phyloP scores from a whole-genome alignment of 306 rosid genomes.

The Dryas alaskensis region DNA sequence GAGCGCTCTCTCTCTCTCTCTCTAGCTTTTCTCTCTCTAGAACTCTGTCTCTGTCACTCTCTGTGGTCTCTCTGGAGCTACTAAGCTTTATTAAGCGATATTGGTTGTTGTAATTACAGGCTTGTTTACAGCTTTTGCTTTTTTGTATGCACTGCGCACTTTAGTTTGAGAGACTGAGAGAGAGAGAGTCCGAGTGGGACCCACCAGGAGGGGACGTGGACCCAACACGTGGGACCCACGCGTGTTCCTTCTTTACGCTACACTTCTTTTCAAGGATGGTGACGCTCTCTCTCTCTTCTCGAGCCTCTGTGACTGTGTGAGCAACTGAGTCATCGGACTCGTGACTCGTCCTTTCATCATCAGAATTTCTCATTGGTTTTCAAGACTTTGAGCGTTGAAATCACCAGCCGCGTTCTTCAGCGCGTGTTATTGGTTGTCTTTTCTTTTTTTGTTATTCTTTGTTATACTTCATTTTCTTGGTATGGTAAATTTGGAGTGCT shows the following conservation, averaged over 20 bases:
- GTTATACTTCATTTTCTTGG: neutral
- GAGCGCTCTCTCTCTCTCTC: neutral
- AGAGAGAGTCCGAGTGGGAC: neutral
- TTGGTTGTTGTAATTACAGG: neutral
- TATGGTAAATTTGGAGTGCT: neutral
- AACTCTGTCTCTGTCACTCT: neutral
- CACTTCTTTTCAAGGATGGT: constrained; percentile 48
- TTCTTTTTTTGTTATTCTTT: neutral
- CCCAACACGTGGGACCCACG: constrained; percentile 36
- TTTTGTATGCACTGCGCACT: constrained; percentile 38
- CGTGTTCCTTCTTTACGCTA: constrained; percentile 57
- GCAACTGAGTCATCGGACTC: neutral
- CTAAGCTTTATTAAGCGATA: neutral
- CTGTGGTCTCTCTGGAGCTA: neutral
- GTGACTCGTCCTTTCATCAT: neutral
- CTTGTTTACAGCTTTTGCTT: constrained; percentile 8
- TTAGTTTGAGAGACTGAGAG: constrained; percentile 18
- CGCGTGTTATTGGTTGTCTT: neutral
- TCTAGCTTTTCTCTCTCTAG: neutral
- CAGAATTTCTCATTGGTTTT: too few species aligned
- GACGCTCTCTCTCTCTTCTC: constrained; percentile 24
- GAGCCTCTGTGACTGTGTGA: neutral
- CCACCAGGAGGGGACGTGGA: constrained; percentile 2
- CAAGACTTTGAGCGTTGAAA: too few species aligned
- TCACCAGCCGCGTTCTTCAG: neutral